A percentile compares a stretch with the other conserved stretches of the same genome.
phyloP scores from a whole-genome alignment of 768 basidiomycete species.

The Cystobasidium onofrii region DNA sequence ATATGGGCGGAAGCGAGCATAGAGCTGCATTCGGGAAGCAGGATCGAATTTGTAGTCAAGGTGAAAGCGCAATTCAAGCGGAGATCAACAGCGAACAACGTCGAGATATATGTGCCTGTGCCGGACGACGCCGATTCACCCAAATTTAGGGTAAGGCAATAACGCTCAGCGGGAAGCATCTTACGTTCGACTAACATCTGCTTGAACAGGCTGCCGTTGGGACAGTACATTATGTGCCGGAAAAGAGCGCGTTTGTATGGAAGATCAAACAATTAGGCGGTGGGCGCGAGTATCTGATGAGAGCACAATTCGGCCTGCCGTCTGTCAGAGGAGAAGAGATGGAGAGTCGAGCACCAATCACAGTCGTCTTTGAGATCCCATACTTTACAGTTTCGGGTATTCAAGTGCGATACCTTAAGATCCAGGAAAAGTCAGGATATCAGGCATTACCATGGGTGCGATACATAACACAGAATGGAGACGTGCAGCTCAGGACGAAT shows the following conservation, averaged over 20 bases:
- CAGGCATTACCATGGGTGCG: constrained; percentile 93
- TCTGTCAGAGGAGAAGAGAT: constrained; percentile 77
- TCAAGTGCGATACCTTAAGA: constrained; percentile 94
- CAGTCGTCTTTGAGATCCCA: constrained; percentile 95
- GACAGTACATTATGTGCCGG: constrained; percentile 90
- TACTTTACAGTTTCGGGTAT: constrained; percentile 82
- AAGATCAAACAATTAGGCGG: constrained; percentile 98
- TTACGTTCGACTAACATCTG: background rate
- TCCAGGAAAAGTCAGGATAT: constrained; percentile 97
- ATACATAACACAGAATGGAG: constrained; percentile 50
- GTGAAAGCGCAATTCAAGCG: constrained; percentile 93
- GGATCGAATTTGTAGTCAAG: constrained; percentile 92
- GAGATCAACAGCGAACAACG: constrained; percentile 91
- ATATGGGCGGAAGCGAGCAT: constrained; percentile 96
- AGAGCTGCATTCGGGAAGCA: constrained; percentile 84
- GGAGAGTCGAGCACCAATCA: constrained; percentile 87
- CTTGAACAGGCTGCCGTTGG: constrained; percentile 73
- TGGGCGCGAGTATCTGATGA: constrained; percentile 91
- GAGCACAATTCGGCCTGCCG: constrained; percentile 93
- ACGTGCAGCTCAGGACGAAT: constrained; percentile 38
- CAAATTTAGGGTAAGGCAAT: constrained; percentile 71
- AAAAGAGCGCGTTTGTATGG: constrained; percentile 98
- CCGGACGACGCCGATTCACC: constrained; percentile 98
- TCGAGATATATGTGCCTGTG: constrained; percentile 97
- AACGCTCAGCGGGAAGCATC: background rate